These are phyloP conservation scores for Blastobotrys buckinghamii DNA, from an alignment of 1,139 yeast genomes.

Conservation along the genomic window DNA sequence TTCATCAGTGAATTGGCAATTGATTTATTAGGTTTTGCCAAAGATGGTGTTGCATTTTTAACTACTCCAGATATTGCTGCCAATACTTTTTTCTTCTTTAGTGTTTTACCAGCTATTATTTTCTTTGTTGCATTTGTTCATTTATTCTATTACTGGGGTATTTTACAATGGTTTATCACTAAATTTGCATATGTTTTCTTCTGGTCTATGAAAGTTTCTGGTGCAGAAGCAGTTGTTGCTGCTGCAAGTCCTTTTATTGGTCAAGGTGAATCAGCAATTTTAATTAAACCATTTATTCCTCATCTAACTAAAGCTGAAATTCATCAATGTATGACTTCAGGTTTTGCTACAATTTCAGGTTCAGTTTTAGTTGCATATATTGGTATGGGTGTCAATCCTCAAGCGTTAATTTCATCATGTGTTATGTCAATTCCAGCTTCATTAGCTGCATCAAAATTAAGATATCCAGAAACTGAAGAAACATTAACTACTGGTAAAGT, in stretches of 20 bases:
- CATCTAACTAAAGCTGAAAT: constrained; percentile 58
- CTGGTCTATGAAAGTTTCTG: constrained; percentile 57
- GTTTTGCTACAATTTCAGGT: constrained; percentile 64
- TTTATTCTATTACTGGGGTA: constrained; percentile 55
- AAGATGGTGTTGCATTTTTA: constrained; percentile 58
- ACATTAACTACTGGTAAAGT: constrained; percentile 49
- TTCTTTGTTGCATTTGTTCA: constrained; percentile 63
- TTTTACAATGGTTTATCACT: constrained; percentile 55
- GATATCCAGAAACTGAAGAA: constrained; percentile 57
- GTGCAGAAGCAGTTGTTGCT: constrained; percentile 65
- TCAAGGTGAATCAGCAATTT: constrained; percentile 61
- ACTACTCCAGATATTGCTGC: constrained; percentile 40
- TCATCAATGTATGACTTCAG: constrained; percentile 61
- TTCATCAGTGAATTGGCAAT: constrained; percentile 57
- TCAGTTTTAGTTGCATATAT: constrained; percentile 61
- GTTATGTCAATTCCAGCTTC: constrained; percentile 70
- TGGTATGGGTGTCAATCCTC: constrained; percentile 58
- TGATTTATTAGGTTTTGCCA: constrained; percentile 55
- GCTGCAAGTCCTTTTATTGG: constrained; percentile 69
- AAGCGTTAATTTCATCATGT: constrained; percentile 60
- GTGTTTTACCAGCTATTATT: constrained; percentile 57
- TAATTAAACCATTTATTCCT: constrained; percentile 57
- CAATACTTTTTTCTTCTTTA: constrained; percentile 47
- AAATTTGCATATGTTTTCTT: constrained; percentile 57
- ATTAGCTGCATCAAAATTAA: constrained; percentile 55